These are phyloP conservation scores for Cymodocea nodosa DNA, from an alignment of 116 monocot species.

Conservation along the genomic window DNA sequence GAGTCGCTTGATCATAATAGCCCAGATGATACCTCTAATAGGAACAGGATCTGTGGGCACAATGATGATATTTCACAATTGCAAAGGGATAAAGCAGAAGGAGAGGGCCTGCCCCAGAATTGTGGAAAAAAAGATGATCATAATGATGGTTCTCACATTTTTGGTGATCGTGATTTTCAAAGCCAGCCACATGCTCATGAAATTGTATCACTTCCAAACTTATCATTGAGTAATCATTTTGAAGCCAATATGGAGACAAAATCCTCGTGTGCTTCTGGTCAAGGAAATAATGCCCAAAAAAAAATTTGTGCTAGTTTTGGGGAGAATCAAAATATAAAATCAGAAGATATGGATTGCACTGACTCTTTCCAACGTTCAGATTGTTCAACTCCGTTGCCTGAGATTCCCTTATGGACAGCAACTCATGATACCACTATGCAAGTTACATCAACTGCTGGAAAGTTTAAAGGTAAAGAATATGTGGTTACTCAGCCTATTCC, in stretches of 20 bases:
- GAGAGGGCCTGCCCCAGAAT: too few relatives aligned
- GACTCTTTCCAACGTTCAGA: background rate
- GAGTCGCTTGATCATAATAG: slow-evolving; percentile 1
- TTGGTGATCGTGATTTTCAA: background rate
- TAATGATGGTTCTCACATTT: background rate
- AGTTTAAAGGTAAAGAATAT: slow-evolving; percentile 22
- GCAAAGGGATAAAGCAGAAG: too few relatives aligned
- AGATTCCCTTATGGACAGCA: slow-evolving; percentile 28
- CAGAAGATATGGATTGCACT: slow-evolving; percentile 6
- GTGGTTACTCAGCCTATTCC: slow-evolving; percentile 3
- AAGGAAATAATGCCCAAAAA: background rate
- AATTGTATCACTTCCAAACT: background rate
- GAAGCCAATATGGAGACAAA: background rate
- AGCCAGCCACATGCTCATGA: background rate
- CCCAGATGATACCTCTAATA: background rate
- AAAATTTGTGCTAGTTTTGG: slow-evolving; percentile 10
- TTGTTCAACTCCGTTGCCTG: slow-evolving; percentile 28
- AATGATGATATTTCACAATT: background rate
- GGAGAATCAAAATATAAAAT: slow-evolving; percentile 11
- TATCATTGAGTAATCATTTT: background rate
- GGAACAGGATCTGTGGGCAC: background rate
- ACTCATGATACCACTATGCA: slow-evolving; percentile 17
- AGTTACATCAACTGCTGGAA: slow-evolving; percentile 14
- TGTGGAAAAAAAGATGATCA: too few relatives aligned
- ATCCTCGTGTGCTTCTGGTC: too few relatives aligned